A percentile compares a stretch with the other conserved stretches of the same genome.
Evolutionary conservation across 306 rosid species (phyloP).

Genomic region (Cercis canadensis): DNA sequence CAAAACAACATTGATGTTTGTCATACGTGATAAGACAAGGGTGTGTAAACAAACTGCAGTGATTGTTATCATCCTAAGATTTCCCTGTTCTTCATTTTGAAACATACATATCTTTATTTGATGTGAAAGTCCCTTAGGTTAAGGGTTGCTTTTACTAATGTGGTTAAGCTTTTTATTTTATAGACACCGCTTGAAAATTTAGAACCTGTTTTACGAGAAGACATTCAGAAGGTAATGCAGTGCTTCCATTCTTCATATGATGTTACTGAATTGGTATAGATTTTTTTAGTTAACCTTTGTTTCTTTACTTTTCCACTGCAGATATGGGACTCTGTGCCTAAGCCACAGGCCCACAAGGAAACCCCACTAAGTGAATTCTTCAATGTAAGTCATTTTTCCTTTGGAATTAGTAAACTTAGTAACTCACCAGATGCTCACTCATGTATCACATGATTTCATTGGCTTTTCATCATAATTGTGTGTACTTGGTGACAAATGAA

Average conservation of each 20-base stretch:
- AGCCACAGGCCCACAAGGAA: slow-evolving; percentile 85
- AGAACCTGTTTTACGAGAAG: slow-evolving; percentile 97
- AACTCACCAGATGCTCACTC: too few species aligned
- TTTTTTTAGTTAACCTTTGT: slow-evolving; percentile 19
- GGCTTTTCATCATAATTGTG: slow-evolving; percentile 18
- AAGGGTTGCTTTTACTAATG: slow-evolving; percentile 31
- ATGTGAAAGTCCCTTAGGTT: slow-evolving; percentile 11
- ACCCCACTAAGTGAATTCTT: slow-evolving; percentile 98
- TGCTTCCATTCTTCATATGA: slow-evolving; percentile 27
- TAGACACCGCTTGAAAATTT: slow-evolving; percentile 97
- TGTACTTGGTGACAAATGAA: slow-evolving; percentile 47
- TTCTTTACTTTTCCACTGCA: slow-evolving; percentile 43
- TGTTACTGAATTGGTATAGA: slow-evolving; percentile 1
- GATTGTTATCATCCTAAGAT: slow-evolving; percentile 3
- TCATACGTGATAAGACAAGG: slow-evolving; percentile 98
- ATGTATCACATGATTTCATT: too few species aligned
- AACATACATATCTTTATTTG: not conserved
- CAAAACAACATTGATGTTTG: slow-evolving; percentile 92
- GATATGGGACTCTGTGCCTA: slow-evolving; percentile 99
- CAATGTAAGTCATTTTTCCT: slow-evolving; percentile 57
- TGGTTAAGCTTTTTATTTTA: slow-evolving; percentile 38
- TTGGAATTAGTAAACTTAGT: slow-evolving; percentile 26
- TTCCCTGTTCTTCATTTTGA: slow-evolving; percentile 12
- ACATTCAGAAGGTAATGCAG: slow-evolving; percentile 83
- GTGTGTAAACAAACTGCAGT: slow-evolving; percentile 49